Percentiles rank a stretch among this genome's conserved stretches.
phyloP scores from a whole-genome alignment of 805 yeast genomes.

The Yarrowia deformans region DNA sequence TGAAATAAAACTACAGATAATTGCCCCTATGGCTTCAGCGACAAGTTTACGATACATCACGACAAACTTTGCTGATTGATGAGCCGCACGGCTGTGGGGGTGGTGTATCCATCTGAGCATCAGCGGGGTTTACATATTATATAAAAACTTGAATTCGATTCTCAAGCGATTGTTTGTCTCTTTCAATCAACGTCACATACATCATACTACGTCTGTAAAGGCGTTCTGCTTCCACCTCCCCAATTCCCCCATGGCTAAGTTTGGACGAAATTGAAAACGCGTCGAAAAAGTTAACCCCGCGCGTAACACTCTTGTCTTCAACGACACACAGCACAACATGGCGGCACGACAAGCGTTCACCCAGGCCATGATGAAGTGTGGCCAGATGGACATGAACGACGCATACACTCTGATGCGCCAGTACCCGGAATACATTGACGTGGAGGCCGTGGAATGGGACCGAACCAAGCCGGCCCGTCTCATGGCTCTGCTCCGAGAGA shows the following conservation, averaged over 20 bases:
- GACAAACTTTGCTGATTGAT: background rate
- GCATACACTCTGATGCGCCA: conserved; percentile 12
- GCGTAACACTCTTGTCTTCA: background rate
- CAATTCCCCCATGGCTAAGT: background rate
- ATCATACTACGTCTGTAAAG: too few species aligned
- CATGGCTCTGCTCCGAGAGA: conserved; percentile 3
- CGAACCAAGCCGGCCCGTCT: background rate
- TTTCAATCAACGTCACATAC: background rate
- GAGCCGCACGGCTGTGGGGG: background rate
- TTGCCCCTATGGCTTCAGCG: too few species aligned
- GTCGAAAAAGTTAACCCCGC: background rate
- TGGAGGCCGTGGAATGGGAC: conserved; percentile 8
- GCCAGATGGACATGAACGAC: conserved; percentile 7
- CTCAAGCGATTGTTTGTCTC: background rate
- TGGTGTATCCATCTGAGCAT: background rate
- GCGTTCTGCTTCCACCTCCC: background rate
- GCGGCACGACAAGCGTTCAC: conserved; percentile 48
- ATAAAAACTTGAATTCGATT: background rate
- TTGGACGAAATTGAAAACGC: conserved; percentile 3
- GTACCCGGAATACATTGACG: conserved; percentile 14
- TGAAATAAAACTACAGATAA: too few species aligned
- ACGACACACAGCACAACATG: conserved; percentile 45
- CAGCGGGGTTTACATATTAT: too few species aligned
- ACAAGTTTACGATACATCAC: background rate
- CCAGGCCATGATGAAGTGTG: conserved; percentile 23